Percentiles rank a stretch among this genome's conserved stretches.
These are phyloP conservation scores for Lasiosphaeria hispida DNA, from an alignment of 495 filamentous ascomycete species.

Conservation along the genomic window DNA sequence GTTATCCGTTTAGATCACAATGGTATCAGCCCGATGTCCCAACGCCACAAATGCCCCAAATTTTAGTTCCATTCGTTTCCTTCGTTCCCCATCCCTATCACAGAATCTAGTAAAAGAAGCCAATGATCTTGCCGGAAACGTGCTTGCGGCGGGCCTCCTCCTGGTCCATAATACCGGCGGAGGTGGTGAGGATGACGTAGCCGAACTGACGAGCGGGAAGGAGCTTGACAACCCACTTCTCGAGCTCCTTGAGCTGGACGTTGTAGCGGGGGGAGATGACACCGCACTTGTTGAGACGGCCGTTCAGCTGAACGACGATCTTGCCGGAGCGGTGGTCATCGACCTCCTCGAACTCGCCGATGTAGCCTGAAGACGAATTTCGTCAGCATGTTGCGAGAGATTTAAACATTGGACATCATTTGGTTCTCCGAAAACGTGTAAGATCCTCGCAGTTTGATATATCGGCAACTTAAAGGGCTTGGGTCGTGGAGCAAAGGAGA, in stretches of 20 bases:
- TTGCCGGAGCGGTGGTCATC: constrained; percentile 99
- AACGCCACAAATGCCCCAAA: constrained; percentile 16
- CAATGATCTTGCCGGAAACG: constrained; percentile 92
- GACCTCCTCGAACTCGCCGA: constrained; percentile 99
- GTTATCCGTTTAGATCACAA: constrained; percentile 13
- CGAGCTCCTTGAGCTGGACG: constrained; percentile 92
- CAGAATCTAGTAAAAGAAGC: constrained; percentile 82
- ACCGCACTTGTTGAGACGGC: constrained; percentile 97
- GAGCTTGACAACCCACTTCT: constrained; percentile 99
- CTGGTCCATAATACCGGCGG: constrained; percentile 99
- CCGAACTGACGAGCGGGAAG: constrained; percentile 99
- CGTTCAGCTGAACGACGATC: constrained; percentile 95
- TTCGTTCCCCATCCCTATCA: constrained; percentile 19
- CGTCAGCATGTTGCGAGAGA: constrained; percentile 78
- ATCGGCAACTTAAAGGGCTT: constrained; percentile 99
- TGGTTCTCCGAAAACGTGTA: constrained; percentile 83
- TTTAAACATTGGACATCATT: constrained; percentile 87
- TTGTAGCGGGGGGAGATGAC: constrained; percentile 99
- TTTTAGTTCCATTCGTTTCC: constrained; percentile 3
- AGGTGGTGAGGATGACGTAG: constrained; percentile 97
- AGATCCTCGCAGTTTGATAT: constrained; percentile 76
- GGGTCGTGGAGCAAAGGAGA: constrained; percentile 71
- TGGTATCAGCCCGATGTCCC: constrained; percentile 18
- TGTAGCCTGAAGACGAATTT: constrained; percentile 69
- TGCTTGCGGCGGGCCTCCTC: constrained; percentile 98